Conservation (phyloP, 2,329 filamentous ascomycete genomes). For the Monilinia polystroma region DNA sequence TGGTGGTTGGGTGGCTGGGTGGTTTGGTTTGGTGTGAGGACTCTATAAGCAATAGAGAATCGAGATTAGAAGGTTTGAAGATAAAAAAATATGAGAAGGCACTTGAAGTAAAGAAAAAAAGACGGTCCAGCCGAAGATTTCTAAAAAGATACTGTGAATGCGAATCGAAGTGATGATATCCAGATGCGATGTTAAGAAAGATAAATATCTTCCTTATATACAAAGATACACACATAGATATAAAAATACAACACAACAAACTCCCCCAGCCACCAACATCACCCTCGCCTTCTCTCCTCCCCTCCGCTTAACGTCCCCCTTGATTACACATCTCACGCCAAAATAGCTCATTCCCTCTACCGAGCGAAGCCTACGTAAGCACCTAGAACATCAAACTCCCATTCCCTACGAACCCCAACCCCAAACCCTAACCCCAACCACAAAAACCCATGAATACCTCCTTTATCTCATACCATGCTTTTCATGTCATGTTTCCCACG, state of each 20-base stretch:
- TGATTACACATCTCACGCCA: too few relatives aligned
- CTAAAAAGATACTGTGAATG: conserved; percentile 1
- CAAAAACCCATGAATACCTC: too few relatives aligned
- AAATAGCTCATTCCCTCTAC: too few relatives aligned
- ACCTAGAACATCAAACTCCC: too few relatives aligned
- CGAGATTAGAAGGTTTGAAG: conserved; percentile 29
- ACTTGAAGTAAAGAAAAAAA: conserved; percentile 5
- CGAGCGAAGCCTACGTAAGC: too few relatives aligned
- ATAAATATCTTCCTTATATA: conserved; percentile 15
- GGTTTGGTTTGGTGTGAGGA: background rate
- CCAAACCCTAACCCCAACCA: too few relatives aligned
- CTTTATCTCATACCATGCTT: too few relatives aligned
- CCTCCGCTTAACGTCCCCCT: too few relatives aligned
- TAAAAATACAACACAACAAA: too few relatives aligned
- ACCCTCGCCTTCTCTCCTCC: background rate
- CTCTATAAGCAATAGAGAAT: too few relatives aligned
- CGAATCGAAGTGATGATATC: conserved; percentile 21
- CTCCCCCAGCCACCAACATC: background rate
- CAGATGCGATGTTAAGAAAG: conserved; percentile 12
- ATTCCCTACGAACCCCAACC: too few relatives aligned
- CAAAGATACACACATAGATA: background rate
- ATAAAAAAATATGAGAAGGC: background rate
- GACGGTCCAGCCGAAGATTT: conserved; percentile 12
- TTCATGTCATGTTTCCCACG: too few relatives aligned
- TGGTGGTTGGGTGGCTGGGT: conserved; percentile 19